Base-by-base conservation (phyloP, 1,284 basidiomycete genomes). In the Heliocybe sulcata region DNA sequence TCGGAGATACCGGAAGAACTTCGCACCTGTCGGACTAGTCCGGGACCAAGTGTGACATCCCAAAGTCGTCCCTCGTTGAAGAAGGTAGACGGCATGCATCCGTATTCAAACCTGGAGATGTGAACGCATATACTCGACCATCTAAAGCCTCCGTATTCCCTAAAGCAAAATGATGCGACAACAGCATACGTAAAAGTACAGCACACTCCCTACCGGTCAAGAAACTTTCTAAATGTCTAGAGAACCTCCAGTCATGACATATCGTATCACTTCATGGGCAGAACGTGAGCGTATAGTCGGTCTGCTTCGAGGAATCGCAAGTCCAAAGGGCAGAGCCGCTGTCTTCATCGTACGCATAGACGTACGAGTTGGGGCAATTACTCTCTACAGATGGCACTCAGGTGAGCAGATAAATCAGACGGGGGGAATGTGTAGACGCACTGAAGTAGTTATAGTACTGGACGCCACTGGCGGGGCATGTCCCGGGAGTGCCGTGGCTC, bases 291-390 rank as follows among this genome's bases (percentile, higher is more conserved):
- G 63, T 67, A 52, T 67, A 62, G 56, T 61, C 55, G 8, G 57
- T 56, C 31, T 59, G 38, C n/a, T 22, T 16, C 16, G 47, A 22
- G 10, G 58, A 54, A 16, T 55, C 51, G 57, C 61, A 65, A 26
- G 58, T 61, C 55, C 59, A 65, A 35, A 65, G 54, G 22, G 65
- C 65, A 12, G 64, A 64, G 3, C 61, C 60, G 31, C 60, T 62
- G 20, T 56, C 55, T 55, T 67, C 62, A 51, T 69, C 67, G 54
- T 61, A 68, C 1, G 66, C 62, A 54, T 68, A 69, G n/a, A 61
- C 67, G 47, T 64, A 67, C 10, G 63, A 54, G 52, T 63, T 58
- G 2, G 58, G 60, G 52, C 64, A 65, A 25, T 55, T 59, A 25
- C 47, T 54, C 54, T 65, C 61, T 63, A 26, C 29, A 54, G 16